Evolutionary conservation across 768 basidiomycete genomes (phyloP).

Genomic region (Mycena polygramma): DNA sequence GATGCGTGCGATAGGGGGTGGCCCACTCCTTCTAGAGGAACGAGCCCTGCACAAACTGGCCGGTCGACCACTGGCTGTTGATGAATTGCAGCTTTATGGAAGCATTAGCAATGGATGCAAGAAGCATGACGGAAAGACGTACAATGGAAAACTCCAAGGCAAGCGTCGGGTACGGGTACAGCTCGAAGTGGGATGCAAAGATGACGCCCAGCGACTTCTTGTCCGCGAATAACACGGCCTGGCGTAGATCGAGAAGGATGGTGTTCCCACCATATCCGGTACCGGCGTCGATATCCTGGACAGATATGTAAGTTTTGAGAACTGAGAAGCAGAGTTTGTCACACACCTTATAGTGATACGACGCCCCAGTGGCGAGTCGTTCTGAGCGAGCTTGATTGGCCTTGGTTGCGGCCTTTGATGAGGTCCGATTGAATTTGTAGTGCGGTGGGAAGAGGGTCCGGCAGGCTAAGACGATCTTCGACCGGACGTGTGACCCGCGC

Average conservation of each 20-base stretch:
- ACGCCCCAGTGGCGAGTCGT: background rate
- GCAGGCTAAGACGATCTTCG: background rate
- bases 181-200: background rate
- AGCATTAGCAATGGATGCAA: background rate
- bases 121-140: background rate
- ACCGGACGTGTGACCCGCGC: conserved; percentile 5
- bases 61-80: background rate
- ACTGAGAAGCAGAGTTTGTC: background rate
- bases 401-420: background rate
- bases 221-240: background rate
- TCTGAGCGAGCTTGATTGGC: background rate
- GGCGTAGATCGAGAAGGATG: background rate
- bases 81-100: background rate
- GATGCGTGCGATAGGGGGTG: no score
- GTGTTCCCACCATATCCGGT: conserved; percentile 2
- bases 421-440: background rate
- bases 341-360: conserved; percentile 9
- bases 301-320: background rate
- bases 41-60: background rate
- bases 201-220: background rate
- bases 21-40: no score
- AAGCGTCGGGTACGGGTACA: background rate
- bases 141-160: conserved; percentile 13
- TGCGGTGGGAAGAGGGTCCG: conserved; percentile 1
- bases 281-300: background rate